These are phyloP conservation scores for Aspergillus tamarii DNA, from an alignment of 2,329 filamentous ascomycete genomes.

Conservation along the genomic window DNA sequence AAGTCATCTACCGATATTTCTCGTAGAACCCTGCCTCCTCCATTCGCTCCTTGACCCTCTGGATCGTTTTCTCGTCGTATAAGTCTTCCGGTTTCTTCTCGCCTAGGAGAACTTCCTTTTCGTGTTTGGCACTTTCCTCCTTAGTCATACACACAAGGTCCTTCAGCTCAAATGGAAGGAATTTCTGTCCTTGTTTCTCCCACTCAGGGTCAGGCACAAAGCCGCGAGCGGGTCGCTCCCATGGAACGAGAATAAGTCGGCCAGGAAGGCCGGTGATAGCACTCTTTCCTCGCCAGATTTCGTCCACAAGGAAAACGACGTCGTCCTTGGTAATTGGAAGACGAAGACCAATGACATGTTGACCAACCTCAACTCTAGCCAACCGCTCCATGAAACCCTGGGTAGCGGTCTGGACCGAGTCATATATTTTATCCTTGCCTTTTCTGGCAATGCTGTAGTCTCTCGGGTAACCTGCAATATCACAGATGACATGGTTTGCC, in stretches of 20 bases:
- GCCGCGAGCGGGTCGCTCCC: conserved; percentile 67
- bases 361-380: conserved; percentile 56
- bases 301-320: conserved; percentile 85
- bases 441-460: conserved; percentile 81
- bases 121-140: conserved; percentile 80
- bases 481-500: conserved; percentile 90
- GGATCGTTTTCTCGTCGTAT: conserved; percentile 70
- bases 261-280: conserved; percentile 80
- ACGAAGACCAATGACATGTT: conserved; percentile 71
- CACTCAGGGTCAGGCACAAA: conserved; percentile 66
- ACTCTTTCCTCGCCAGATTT: conserved; percentile 83
- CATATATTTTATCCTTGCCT: conserved; percentile 87
- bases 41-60: conserved; percentile 67
- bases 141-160: conserved; percentile 91
- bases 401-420: conserved; percentile 74
- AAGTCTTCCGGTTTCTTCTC: conserved; percentile 69
- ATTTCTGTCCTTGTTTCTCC: conserved; percentile 70
- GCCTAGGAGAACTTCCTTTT: conserved; percentile 75
- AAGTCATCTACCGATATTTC: conserved; percentile 47
- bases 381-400: conserved; percentile 80
- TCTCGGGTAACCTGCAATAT: conserved; percentile 75
- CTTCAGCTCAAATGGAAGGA: conserved; percentile 66
- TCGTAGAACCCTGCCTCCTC: conserved; percentile 66
- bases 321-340: conserved; percentile 78
- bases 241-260: conserved; percentile 76